Conservation (phyloP, 1,284 basidiomycete genomes). For the Heimioporus retisporus region DNA sequence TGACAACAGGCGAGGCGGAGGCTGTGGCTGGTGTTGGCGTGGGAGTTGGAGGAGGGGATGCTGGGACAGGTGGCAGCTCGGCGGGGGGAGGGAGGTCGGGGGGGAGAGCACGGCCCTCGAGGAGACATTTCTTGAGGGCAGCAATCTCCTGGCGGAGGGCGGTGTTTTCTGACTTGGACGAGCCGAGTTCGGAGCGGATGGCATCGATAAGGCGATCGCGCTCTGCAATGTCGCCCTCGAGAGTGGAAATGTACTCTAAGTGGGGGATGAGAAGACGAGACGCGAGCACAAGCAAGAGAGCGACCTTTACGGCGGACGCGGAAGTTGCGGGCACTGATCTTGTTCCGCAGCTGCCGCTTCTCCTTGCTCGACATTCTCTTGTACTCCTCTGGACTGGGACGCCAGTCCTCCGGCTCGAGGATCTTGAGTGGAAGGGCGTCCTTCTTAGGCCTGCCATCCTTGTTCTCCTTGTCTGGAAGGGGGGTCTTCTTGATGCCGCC, state of each 20-base stretch:
- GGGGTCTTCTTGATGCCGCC: conserved; percentile 74
- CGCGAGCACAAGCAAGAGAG: conserved; percentile 11
- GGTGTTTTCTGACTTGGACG: conserved; percentile 84
- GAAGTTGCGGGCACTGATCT: conserved; percentile 97
- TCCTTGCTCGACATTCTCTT: conserved; percentile 97
- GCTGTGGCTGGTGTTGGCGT: conserved; percentile 28
- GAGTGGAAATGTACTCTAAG: conserved; percentile 92
- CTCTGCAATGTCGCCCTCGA: conserved; percentile 95
- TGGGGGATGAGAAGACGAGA: conserved; percentile 8
- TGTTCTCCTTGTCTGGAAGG: conserved; percentile 50
- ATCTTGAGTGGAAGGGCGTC: conserved; percentile 33
- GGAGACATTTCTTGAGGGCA: conserved; percentile 83
- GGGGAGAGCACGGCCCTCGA: conserved; percentile 62
- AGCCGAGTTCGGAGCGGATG: conserved; percentile 88
- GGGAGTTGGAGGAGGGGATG: conserved; percentile 47
- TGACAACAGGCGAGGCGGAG: conserved; percentile 53
- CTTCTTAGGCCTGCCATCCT: conserved; percentile 25
- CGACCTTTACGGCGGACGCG: conserved; percentile 91
- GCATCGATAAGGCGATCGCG: conserved; percentile 92
- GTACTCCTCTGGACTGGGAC: conserved; percentile 93
- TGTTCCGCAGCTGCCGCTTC: conserved; percentile 96
- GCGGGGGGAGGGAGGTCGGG: conserved; percentile 58
- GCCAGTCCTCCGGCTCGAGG: conserved; percentile 74
- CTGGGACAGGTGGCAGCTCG: conserved; percentile 48
- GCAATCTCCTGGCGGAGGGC: conserved; percentile 89